Percentiles rank a stretch among this genome's conserved stretches.
These are phyloP conservation scores for Diaporthe sp. DNA, from an alignment of 2,329 filamentous ascomycete genomes.

Conservation along the genomic window DNA sequence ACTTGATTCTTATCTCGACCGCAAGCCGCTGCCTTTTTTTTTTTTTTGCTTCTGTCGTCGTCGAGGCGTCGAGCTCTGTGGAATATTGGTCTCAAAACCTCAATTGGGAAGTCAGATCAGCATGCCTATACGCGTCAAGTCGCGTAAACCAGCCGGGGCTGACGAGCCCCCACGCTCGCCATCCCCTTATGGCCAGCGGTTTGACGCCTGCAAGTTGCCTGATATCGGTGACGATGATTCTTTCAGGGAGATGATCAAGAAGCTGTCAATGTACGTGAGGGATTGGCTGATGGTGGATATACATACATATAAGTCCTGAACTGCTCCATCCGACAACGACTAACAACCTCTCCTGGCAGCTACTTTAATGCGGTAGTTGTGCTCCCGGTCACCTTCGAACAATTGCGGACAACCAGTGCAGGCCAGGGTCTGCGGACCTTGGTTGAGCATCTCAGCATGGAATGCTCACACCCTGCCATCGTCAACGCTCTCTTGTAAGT, in stretches of 20 bases:
- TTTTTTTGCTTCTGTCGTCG: not conserved
- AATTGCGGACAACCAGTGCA: slow-evolving; percentile 74
- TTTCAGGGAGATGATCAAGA: slow-evolving; percentile 74
- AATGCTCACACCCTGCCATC: slow-evolving; percentile 75
- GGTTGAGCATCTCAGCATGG: slow-evolving; percentile 71
- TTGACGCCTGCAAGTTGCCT: slow-evolving; percentile 54
- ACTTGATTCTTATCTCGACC: slow-evolving; percentile 11
- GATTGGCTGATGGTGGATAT: not conserved
- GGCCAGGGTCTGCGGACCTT: slow-evolving; percentile 67
- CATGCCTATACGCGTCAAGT: slow-evolving; percentile 55
- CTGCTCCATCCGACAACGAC: not conserved
- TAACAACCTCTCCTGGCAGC: slow-evolving; percentile 48
- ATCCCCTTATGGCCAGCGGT: slow-evolving; percentile 45
- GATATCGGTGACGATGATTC: slow-evolving; percentile 67
- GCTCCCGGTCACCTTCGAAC: slow-evolving; percentile 77
- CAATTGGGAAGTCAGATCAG: slow-evolving; percentile 19
- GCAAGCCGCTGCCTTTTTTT: not conserved
- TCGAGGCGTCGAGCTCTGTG: not conserved
- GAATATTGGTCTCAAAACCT: not conserved
- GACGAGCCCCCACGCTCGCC: slow-evolving; percentile 45
- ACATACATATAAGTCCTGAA: not conserved
- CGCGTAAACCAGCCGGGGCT: slow-evolving; percentile 42
- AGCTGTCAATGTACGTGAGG: slow-evolving; percentile 67
- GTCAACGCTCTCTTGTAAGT: slow-evolving; percentile 80
- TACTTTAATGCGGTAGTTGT: slow-evolving; percentile 72